Conservation (phyloP, 2,329 filamentous ascomycete genomes). For the Paecilomyces sp. region DNA sequence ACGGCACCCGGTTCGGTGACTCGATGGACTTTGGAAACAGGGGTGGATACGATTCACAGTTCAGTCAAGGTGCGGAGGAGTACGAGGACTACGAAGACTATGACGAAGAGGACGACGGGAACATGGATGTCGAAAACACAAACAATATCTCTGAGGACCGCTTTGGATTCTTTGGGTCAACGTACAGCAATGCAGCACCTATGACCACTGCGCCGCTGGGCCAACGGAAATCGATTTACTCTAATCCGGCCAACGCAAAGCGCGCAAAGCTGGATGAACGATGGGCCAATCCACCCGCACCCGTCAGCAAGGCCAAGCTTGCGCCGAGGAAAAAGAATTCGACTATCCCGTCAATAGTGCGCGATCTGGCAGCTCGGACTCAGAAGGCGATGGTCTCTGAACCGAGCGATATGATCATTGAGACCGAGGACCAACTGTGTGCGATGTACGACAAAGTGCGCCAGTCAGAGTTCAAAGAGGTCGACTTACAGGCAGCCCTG, state of each 20-base stretch:
- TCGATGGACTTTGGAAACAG: constrained; percentile 17
- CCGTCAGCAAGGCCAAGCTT: constrained; percentile 24
- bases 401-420: constrained; percentile 62
- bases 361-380: constrained; percentile 54
- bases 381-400: constrained; percentile 59
- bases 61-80: constrained; percentile 19
- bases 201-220: constrained; percentile 8
- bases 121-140: constrained; percentile 19
- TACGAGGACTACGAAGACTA: constrained; percentile 31
- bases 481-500: constrained; percentile 23
- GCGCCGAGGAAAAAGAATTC: constrained; percentile 46
- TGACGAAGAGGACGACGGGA: constrained; percentile 31
- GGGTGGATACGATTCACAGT: constrained; percentile 20
- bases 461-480: constrained; percentile 22
- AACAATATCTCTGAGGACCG: constrained; percentile 10
- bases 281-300: constrained; percentile 25
- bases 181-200: constrained; percentile 17
- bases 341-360: constrained; percentile 64
- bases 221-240: constrained; percentile 32
- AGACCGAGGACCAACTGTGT: constrained; percentile 65
- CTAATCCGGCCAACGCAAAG: constrained; percentile 35
- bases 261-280: constrained; percentile 35
- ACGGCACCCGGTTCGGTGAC: constrained; percentile 18
- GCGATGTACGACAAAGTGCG: constrained; percentile 50
- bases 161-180: constrained; percentile 25